phyloP scores from a whole-genome alignment of 2,329 filamentous ascomycete species.

The Beauveria caledonica region DNA sequence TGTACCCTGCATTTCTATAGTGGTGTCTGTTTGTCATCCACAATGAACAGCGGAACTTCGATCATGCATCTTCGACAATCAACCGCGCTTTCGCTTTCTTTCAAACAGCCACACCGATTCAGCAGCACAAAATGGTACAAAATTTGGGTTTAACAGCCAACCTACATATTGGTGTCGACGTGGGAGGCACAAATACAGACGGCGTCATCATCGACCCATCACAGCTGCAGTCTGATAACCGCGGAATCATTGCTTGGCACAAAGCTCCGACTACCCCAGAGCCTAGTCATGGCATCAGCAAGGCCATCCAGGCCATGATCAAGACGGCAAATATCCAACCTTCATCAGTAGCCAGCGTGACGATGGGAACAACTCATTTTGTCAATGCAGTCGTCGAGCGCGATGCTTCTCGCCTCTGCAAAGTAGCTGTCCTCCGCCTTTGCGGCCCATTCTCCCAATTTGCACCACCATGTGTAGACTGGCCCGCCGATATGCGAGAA shows the following conservation, averaged over 20 bases:
- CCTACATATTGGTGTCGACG: slow-evolving; percentile 37
- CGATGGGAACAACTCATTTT: slow-evolving; percentile 50
- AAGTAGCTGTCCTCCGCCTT: slow-evolving; percentile 46
- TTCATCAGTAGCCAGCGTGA: slow-evolving; percentile 36
- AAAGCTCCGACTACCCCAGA: slow-evolving; percentile 42
- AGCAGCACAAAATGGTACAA: background rate
- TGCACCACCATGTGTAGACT: slow-evolving; percentile 43
- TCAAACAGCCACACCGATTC: background rate
- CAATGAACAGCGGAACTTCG: background rate
- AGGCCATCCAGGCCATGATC: slow-evolving; percentile 37
- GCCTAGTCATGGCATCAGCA: slow-evolving; percentile 37
- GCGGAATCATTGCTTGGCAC: slow-evolving; percentile 40
- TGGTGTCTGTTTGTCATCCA: background rate
- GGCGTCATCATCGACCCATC: slow-evolving; percentile 41
- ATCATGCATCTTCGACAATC: background rate
- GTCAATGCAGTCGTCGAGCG: slow-evolving; percentile 50
- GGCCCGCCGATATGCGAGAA: slow-evolving; percentile 39
- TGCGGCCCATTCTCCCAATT: slow-evolving; percentile 46
- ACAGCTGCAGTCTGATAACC: slow-evolving; percentile 24
- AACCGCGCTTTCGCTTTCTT: background rate
- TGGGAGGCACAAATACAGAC: slow-evolving; percentile 46
- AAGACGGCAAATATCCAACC: slow-evolving; percentile 24
- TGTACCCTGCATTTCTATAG: background rate
- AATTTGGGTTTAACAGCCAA: slow-evolving; percentile 1
- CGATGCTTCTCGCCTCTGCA: slow-evolving; percentile 38